These are phyloP conservation scores for Lantana camara DNA, from an alignment of 257 asterid genomes.

Conservation along the genomic window DNA sequence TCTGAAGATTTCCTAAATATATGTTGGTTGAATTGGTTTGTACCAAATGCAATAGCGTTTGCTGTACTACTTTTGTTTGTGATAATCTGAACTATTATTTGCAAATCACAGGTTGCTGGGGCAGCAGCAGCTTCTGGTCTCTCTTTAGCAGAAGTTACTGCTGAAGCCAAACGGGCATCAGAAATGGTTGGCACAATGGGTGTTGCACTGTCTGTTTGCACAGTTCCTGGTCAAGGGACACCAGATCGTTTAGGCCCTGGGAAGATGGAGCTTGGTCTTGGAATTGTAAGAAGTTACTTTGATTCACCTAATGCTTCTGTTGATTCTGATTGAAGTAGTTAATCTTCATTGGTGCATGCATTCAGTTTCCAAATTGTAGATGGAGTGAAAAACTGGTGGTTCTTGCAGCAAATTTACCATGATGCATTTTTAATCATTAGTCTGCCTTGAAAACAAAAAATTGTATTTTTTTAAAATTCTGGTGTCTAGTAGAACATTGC, in stretches of 20 bases:
- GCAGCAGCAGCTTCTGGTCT: constrained; percentile 96
- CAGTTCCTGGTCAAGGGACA: constrained; percentile 88
- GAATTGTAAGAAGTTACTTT: constrained; percentile 68
- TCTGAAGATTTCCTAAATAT: neutral
- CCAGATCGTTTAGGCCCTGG: constrained; percentile 96
- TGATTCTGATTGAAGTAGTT: constrained; percentile 6
- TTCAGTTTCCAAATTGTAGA: constrained; percentile 15
- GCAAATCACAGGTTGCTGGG: constrained; percentile 77
- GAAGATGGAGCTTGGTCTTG: constrained; percentile 99
- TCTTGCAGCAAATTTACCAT: constrained; percentile 11
- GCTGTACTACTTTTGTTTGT: neutral
- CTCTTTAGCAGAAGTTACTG: constrained; percentile 74
- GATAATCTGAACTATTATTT: constrained; percentile 15
- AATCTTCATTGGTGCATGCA: neutral
- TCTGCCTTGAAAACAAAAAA: constrained; percentile 1
- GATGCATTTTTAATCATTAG: constrained; percentile 16
- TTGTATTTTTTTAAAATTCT: neutral
- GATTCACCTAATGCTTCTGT: constrained; percentile 18
- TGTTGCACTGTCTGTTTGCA: constrained; percentile 93
- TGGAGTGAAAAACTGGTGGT: constrained; percentile 4
- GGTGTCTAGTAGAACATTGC: constrained; percentile 17
- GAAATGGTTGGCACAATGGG: constrained; percentile 99
- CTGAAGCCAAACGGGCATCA: constrained; percentile 91
- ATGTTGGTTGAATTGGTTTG: constrained; percentile 9
- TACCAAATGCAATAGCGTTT: constrained; percentile 9